Conservation (phyloP, 106 monocot genomes). For the Allium cepa region DNA sequence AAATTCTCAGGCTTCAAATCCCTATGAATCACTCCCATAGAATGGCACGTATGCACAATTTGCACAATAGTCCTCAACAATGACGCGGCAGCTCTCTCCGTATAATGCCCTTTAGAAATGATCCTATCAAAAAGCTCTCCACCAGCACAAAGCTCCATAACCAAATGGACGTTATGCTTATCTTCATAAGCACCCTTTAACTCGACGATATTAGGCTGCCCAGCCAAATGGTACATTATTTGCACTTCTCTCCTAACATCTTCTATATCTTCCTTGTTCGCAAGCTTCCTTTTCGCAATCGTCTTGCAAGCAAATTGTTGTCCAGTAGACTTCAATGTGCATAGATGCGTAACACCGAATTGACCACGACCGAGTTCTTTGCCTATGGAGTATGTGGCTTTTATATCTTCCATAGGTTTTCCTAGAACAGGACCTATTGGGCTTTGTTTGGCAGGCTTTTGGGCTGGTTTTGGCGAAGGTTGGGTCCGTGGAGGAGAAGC, state of each 20-base stretch:
- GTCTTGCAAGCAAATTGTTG: slow-evolving; percentile 53
- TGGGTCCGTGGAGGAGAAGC: neutral
- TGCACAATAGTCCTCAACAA: slow-evolving; percentile 47
- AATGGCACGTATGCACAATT: slow-evolving; percentile 49
- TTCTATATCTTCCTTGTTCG: slow-evolving; percentile 42
- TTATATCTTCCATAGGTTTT: slow-evolving; percentile 50
- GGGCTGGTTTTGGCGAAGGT: neutral
- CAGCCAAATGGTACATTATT: slow-evolving; percentile 58
- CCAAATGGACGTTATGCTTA: slow-evolving; percentile 46
- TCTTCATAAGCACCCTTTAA: slow-evolving; percentile 46
- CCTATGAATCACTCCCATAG: slow-evolving; percentile 59
- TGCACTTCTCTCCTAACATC: slow-evolving; percentile 56
- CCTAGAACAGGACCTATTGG: slow-evolving; percentile 43
- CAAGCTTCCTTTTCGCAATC: slow-evolving; percentile 49
- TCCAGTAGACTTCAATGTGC: slow-evolving; percentile 28
- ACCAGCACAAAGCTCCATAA: slow-evolving; percentile 44
- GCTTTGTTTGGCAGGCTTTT: slow-evolving; percentile 13
- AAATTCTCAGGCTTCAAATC: slow-evolving; percentile 71
- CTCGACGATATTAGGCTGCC: slow-evolving; percentile 55
- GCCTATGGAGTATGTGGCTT: slow-evolving; percentile 29
- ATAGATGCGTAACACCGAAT: slow-evolving; percentile 55
- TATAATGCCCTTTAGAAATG: slow-evolving; percentile 33
- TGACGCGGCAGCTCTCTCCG: slow-evolving; percentile 35
- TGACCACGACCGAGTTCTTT: slow-evolving; percentile 58
- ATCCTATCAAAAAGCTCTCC: slow-evolving; percentile 44